Percentiles rank a stretch among this genome's conserved stretches.
phyloP scores from a whole-genome alignment of 2,329 filamentous ascomycete species.

The Reticulascus tulasneorum region DNA sequence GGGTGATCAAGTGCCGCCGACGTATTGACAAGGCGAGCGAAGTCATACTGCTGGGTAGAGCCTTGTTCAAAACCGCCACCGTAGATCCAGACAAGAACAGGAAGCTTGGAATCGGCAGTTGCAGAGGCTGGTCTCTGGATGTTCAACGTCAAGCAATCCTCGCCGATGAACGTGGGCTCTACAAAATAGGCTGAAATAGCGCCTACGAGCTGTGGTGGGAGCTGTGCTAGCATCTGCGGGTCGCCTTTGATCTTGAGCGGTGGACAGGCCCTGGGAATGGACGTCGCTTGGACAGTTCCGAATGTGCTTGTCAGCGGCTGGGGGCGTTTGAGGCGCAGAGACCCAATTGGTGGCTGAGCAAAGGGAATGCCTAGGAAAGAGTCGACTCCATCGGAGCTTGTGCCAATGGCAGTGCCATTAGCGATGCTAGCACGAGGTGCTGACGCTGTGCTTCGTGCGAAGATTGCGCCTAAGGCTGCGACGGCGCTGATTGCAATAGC shows the following conservation, averaged over 20 bases:
- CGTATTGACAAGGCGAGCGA: slow-evolving; percentile 26
- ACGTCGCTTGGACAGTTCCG: slow-evolving; percentile 49
- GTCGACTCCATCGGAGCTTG: too few relatives aligned
- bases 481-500: too few relatives aligned
- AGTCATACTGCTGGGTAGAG: slow-evolving; percentile 28
- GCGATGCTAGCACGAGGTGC: too few relatives aligned
- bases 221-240: slow-evolving; percentile 53
- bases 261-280: slow-evolving; percentile 45
- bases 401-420: too few relatives aligned
- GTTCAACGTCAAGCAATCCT: slow-evolving; percentile 49
- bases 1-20: slow-evolving; percentile 44
- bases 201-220: too few relatives aligned
- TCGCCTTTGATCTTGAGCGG: too few relatives aligned
- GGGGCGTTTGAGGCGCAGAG: slow-evolving; percentile 57
- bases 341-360: slow-evolving; percentile 54
- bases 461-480: too few relatives aligned
- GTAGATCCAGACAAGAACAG: slow-evolving; percentile 56
- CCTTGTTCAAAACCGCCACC: slow-evolving; percentile 43
- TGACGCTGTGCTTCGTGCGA: too few relatives aligned
- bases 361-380: slow-evolving; percentile 62
- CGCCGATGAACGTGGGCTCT: slow-evolving; percentile 38
- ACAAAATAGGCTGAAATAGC: too few relatives aligned
- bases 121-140: slow-evolving; percentile 43
- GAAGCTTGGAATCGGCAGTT: slow-evolving; percentile 38
- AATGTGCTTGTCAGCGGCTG: slow-evolving; percentile 43